These are phyloP conservation scores for Petasospora fabianii DNA, from an alignment of 1,139 yeast species.

Conservation along the genomic window DNA sequence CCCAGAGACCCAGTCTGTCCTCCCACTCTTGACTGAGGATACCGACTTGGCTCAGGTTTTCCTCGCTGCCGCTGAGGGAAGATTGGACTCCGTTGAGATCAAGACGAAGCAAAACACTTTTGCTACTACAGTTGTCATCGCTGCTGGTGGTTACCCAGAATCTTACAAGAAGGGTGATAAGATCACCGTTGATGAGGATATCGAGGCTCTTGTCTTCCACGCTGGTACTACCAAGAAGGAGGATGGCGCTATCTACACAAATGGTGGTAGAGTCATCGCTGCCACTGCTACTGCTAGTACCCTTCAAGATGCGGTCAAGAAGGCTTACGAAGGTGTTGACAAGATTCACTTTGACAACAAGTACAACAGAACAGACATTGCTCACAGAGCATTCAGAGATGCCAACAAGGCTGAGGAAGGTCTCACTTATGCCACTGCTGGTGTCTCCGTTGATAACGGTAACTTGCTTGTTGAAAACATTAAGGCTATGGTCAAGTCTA, in stretches of 20 bases:
- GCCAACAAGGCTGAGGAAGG: slow-evolving; percentile 35
- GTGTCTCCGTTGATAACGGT: slow-evolving; percentile 97
- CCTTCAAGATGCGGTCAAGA: slow-evolving; percentile 74
- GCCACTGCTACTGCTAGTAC: slow-evolving; percentile 81
- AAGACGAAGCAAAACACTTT: slow-evolving; percentile 56
- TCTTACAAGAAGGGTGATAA: slow-evolving; percentile 81
- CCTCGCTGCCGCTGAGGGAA: slow-evolving; percentile 91
- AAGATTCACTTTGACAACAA: slow-evolving; percentile 68
- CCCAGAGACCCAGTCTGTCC: slow-evolving; percentile 96
- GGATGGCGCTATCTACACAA: slow-evolving; percentile 63
- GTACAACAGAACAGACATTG: slow-evolving; percentile 89
- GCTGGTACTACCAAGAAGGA: slow-evolving; percentile 74
- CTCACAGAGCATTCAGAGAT: slow-evolving; percentile 87
- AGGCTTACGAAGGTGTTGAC: slow-evolving; percentile 82
- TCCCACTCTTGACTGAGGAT: slow-evolving; percentile 77
- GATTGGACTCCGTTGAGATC: slow-evolving; percentile 81
- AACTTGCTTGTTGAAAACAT: slow-evolving; percentile 85
- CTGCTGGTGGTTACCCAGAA: slow-evolving; percentile 98
- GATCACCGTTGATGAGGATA: slow-evolving; percentile 50
- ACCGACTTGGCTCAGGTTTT: slow-evolving; percentile 90
- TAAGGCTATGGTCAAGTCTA: slow-evolving; percentile 88
- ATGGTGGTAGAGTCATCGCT: slow-evolving; percentile 97
- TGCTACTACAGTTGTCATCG: slow-evolving; percentile 90
- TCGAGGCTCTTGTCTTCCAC: slow-evolving; percentile 67
- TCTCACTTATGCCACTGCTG: slow-evolving; percentile 51